Percentiles rank a stretch among this genome's conserved stretches.
phyloP scores from a whole-genome alignment of 768 basidiomycete species.

The Tylopilus intermedius region DNA sequence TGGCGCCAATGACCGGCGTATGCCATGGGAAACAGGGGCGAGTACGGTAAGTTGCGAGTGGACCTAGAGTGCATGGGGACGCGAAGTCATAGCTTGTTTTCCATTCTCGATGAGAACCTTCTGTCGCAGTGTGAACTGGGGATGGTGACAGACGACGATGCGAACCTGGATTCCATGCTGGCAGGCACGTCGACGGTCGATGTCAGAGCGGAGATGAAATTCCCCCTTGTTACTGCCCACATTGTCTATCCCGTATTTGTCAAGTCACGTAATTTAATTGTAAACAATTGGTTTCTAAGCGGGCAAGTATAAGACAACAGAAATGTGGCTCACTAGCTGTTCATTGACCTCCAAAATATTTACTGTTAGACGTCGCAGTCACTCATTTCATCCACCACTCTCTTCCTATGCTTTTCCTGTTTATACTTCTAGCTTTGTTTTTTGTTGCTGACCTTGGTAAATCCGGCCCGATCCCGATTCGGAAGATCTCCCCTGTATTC shows the following conservation, averaged over 20 bases:
- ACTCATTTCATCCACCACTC: conserved; percentile 15
- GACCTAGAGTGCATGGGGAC: no score
- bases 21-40: no score
- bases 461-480: conserved; percentile 13
- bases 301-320: not conserved
- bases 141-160: no score
- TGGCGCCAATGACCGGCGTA: no score
- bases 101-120: no score
- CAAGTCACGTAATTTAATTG: not conserved
- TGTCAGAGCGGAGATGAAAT: not conserved
- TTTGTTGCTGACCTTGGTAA: conserved; percentile 4
- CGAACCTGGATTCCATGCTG: no score
- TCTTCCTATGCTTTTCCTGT: conserved; percentile 14
- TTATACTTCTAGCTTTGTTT: conserved; percentile 12
- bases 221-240: not conserved
- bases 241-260: not conserved
- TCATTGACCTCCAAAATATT: not conserved
- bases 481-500: not conserved
- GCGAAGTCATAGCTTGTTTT: no score
- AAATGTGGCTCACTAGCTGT: not conserved
- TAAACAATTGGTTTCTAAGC: not conserved
- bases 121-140: no score
- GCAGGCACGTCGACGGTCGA: not conserved
- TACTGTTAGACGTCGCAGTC: conserved; percentile 16
- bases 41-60: no score